These are phyloP conservation scores for Pneumocystis sp. DNA, from an alignment of 1,139 yeast species.

Conservation along the genomic window DNA sequence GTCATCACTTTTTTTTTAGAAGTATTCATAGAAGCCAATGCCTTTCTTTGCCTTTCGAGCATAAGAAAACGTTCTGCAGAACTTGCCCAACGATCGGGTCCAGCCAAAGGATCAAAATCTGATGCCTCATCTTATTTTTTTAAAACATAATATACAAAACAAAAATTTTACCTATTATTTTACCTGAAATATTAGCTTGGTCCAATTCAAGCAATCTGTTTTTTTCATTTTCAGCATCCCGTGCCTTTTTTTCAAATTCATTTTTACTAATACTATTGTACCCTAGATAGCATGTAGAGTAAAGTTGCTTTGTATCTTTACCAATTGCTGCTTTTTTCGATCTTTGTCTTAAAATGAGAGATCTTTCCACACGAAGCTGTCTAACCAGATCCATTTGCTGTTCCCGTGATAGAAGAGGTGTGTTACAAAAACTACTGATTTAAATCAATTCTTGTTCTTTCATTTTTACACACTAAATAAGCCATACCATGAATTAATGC, in stretches of 20 bases:
- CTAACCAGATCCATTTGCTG: constrained; percentile 48
- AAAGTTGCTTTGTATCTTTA: constrained; percentile 3
- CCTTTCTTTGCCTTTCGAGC: constrained; percentile 68
- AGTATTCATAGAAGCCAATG: constrained; percentile 22
- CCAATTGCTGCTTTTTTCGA: constrained; percentile 6
- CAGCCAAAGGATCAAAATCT: constrained; percentile 51
- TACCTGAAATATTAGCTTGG: constrained; percentile 74
- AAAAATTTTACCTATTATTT: constrained; percentile 36
- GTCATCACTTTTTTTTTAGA: constrained; percentile 9
- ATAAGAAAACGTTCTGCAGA: constrained; percentile 76
- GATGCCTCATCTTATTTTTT: constrained; percentile 55
- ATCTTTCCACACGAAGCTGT: constrained; percentile 28
- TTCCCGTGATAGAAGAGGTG: constrained; percentile 42
- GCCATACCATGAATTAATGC: constrained; percentile 54
- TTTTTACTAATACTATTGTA: constrained; percentile 12
- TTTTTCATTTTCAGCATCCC: constrained; percentile 12
- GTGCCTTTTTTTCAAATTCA: constrained; percentile 26
- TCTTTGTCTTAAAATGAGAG: constrained; percentile 9
- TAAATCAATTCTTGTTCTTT: neutral
- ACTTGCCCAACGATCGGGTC: constrained; percentile 59
- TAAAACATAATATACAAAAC: neutral
- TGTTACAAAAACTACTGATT: constrained; percentile 48
- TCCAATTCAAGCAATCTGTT: constrained; percentile 51
- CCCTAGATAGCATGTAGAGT: neutral
- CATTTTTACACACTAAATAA: neutral